Conservation (phyloP, 2,329 filamentous ascomycete species). For the Cladorrhinum sp. region DNA sequence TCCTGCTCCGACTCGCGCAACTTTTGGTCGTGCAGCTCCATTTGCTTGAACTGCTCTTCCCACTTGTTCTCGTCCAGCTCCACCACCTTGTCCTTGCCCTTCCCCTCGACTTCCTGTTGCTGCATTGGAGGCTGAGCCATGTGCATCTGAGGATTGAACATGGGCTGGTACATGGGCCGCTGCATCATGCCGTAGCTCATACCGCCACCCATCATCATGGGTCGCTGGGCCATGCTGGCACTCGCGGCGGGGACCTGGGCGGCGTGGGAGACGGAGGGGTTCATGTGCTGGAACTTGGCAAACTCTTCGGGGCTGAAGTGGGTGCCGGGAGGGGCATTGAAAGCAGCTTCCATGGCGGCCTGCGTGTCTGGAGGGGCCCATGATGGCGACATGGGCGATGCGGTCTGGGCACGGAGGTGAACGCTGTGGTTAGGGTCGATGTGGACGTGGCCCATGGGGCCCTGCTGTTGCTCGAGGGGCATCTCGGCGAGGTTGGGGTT, state of each 20-base stretch:
- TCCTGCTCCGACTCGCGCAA: constrained; percentile 48
- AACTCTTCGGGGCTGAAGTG: constrained; percentile 83
- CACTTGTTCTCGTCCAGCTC: constrained; percentile 92
- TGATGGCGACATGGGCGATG: constrained; percentile 50
- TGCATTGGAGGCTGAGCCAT: constrained; percentile 47
- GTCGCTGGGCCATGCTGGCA: constrained; percentile 44
- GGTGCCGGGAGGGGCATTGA: constrained; percentile 54
- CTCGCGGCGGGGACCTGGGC: constrained; percentile 57
- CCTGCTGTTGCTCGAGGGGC: constrained; percentile 44
- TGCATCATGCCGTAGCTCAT: constrained; percentile 49
- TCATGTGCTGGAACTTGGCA: constrained; percentile 76
- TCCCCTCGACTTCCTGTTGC: constrained; percentile 47
- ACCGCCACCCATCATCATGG: constrained; percentile 53
- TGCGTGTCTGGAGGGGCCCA: constrained; percentile 59
- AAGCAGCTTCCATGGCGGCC: constrained; percentile 68
- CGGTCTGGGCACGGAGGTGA: constrained; percentile 52
- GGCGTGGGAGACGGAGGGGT: constrained; percentile 48
- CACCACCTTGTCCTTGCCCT: constrained; percentile 89
- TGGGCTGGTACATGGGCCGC: constrained; percentile 50
- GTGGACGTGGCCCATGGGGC: constrained; percentile 41
- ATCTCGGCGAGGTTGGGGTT: constrained; percentile 58
- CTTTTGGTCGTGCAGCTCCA: constrained; percentile 65
- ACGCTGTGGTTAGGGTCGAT: constrained; percentile 48
- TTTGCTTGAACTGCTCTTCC: constrained; percentile 93
- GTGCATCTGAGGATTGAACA: constrained; percentile 38